A percentile compares a stretch with the other conserved stretches of the same genome.
phyloP scores from a whole-genome alignment of 2,329 filamentous ascomycete species.

The Lasiodiplodia sp. region DNA sequence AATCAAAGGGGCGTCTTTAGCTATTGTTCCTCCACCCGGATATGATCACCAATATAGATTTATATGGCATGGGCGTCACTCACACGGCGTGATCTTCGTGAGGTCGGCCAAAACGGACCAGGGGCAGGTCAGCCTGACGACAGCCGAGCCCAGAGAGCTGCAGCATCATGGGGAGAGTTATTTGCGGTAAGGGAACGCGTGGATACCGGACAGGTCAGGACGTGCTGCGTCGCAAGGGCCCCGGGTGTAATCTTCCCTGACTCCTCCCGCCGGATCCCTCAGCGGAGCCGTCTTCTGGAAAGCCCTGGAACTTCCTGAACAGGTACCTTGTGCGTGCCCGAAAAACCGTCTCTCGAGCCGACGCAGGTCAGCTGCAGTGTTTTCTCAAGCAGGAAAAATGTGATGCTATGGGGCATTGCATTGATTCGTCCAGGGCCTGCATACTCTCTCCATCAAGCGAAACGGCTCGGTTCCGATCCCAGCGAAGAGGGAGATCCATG shows the following conservation, averaged over 20 bases:
- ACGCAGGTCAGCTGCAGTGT: slow-evolving; percentile 20
- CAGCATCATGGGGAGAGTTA: background rate
- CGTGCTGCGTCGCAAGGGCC: slow-evolving; percentile 8
- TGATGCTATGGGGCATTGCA: slow-evolving; percentile 1
- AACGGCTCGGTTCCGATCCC: slow-evolving; percentile 5
- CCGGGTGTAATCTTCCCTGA: slow-evolving; percentile 8
- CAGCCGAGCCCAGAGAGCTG: slow-evolving; percentile 2
- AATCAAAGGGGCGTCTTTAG: background rate
- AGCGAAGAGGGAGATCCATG: slow-evolving; percentile 3
- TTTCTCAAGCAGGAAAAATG: slow-evolving; percentile 1
- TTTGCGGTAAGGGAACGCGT: background rate
- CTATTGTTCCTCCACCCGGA: background rate
- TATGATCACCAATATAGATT: slow-evolving; percentile 5
- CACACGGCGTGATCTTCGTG: slow-evolving; percentile 14
- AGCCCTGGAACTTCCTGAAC: slow-evolving; percentile 6
- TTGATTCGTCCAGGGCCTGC: slow-evolving; percentile 17
- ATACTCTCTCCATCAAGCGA: background rate
- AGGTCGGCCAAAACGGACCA: slow-evolving; percentile 10
- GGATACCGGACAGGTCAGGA: background rate
- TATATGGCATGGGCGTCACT: slow-evolving; percentile 1
- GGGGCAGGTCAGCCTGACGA: slow-evolving; percentile 35
- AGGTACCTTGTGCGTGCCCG: background rate
- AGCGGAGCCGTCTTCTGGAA: slow-evolving; percentile 18
- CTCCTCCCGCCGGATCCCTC: background rate
- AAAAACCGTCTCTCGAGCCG: background rate